Evolutionary conservation across 2,329 filamentous ascomycete genomes (phyloP), one percentile per base, ranked within the genome.

Genomic region (Domatiomyces globalis): DNA sequence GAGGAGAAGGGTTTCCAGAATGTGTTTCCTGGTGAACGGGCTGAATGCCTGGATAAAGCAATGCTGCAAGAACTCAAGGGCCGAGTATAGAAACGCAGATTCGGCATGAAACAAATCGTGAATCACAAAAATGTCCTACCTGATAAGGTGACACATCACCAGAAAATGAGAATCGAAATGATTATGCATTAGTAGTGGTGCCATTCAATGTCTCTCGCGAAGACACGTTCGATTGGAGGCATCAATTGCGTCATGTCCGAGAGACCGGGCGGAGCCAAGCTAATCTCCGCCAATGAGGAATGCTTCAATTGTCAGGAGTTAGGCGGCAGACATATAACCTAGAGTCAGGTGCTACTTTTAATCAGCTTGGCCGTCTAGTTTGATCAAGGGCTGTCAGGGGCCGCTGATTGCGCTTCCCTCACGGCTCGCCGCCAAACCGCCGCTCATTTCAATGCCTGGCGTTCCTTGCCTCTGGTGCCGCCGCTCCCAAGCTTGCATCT

Each of bases 401-500:
- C 22, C 22, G 22, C 22, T 25, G 22, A 46, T 48, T 49, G 54
- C 49, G 49, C 56, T 58, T 43, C 49, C 52, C 45, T 58, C 55
- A 6, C 55, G 56, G 47, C 55, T 57, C 42, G 43, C n/a, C 12
- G 48, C 52, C 47, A 56, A 44, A 8, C 52, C 57, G 20, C 57
- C 58, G 45, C 54, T 58, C 58, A 59, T 59, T 25, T 22, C 29
- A 36, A 46, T 47, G 4, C 49, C 54, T 5, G 51, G 50, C 1
- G 50, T 53, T 50, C 48, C 44, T 45, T 50, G 45, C 58, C 54
- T 36, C 58, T 64, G 62, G 58, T 67, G 64, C 51, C 67, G 59
- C 51, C 56, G 48, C 58, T 70, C 66, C 60, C 66, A 55, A 58
- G 54, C 22, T 62, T 60, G 62, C 42, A 62, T 69, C 63, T 83